Base-by-base conservation (phyloP, 495 filamentous ascomycete genomes). In the Ascodesmis nigricans region DNA sequence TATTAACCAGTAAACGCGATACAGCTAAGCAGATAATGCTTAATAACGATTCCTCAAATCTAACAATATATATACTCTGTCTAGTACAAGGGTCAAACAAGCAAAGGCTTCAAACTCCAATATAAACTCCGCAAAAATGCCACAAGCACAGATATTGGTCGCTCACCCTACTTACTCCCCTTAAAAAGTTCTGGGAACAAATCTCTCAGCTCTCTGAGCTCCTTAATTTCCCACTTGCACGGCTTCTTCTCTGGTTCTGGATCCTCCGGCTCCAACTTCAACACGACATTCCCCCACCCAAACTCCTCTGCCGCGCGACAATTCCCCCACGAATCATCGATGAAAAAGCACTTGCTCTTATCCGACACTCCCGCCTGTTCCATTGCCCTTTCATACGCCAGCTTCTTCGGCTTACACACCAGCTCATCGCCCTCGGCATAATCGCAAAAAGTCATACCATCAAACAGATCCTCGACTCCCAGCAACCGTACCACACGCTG, bases 401-500 rank as follows among this genome's bases (percentile, higher is more conserved):
- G 71, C 36, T 58, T 55, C 36, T 73, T 66, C 3, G 87, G 87
- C 57, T 97, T 97, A 56, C 83, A 91, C 25, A 82, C 42, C 36
- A 97, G 58, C 4, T 61, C 67, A 29, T 63, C 46, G 9, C 42
- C 14, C 3, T 20, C 41, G n/a, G n/a, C n/a, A 54, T 93, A 97
- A 52, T 97, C 78, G 47, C 87, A 97, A 47, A 69, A 93, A 0
- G 87, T 93, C 38, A 93, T 62, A 0, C 45, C 46, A 27, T 49
- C 84, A 52, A 95, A 95, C 17, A 80, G 55, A 54, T 90, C 80
- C 8, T 90, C 80, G 13, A 95, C 55, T 18, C 66, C 72, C 2
- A 99, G 60, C 18, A 99, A 53, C 42, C 63, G 69, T 10, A 95
- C 66, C 5, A 99, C 87, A 13, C 82, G 57, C 41, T 65, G 69